phyloP scores from a whole-genome alignment of 1,284 basidiomycete genomes.

The Pulveroboletus sp. region DNA sequence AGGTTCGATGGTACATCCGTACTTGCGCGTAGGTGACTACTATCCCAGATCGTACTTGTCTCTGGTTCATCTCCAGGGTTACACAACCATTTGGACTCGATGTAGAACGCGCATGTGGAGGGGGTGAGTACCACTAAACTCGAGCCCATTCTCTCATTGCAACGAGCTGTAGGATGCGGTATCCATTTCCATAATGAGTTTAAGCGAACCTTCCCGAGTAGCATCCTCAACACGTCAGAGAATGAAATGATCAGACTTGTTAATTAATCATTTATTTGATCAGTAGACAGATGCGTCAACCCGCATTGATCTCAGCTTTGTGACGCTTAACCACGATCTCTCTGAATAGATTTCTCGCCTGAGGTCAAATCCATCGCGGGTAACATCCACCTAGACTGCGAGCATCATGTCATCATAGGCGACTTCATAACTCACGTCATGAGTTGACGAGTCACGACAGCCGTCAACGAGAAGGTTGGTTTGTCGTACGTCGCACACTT shows the following conservation, averaged over 20 bases:
- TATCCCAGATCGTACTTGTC: too few relatives aligned
- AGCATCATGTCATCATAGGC: conserved; percentile 30
- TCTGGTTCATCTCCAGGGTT: too few relatives aligned
- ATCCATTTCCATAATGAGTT: too few relatives aligned
- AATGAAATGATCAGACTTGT: neutral
- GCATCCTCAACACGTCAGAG: neutral
- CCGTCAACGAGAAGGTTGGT: conserved; percentile 32
- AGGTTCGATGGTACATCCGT: too few relatives aligned
- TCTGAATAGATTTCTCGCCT: conserved; percentile 39
- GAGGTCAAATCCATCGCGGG: conserved; percentile 37
- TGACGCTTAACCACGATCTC: conserved; percentile 32
- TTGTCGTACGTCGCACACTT: conserved; percentile 45
- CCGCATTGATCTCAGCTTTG: conserved; percentile 22
- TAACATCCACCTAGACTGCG: conserved; percentile 34
- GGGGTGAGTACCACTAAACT: too few relatives aligned
- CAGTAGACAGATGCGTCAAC: conserved; percentile 27
- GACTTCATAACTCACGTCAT: conserved; percentile 38
- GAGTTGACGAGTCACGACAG: conserved; percentile 38
- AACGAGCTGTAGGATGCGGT: too few relatives aligned
- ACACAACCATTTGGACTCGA: too few relatives aligned
- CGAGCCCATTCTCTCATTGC: too few relatives aligned
- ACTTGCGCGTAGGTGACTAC: too few relatives aligned
- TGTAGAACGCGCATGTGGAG: too few relatives aligned
- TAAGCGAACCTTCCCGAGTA: too few relatives aligned
- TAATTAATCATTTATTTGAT: neutral